A percentile compares a stretch with the other conserved stretches of the same genome.
These are phyloP conservation scores for Apiotrichum gamsii DNA, from an alignment of 1,284 basidiomycete species.

Conservation along the genomic window DNA sequence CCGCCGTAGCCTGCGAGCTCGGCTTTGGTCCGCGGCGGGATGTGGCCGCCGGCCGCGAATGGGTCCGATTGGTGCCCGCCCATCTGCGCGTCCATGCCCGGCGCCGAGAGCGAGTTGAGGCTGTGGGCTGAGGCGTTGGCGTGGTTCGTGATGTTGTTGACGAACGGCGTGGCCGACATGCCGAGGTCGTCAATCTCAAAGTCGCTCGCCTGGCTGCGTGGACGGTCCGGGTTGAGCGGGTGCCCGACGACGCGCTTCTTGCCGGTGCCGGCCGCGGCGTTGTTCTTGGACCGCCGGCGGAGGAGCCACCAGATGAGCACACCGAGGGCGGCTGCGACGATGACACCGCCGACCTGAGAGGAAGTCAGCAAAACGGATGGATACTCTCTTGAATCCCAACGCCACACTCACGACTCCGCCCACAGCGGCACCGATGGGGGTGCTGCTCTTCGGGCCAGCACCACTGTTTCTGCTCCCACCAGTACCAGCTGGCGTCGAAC, in stretches of 20 bases:
- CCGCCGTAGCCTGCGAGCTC: too few relatives aligned
- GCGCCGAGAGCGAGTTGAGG: background rate
- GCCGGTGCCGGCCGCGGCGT: too few relatives aligned
- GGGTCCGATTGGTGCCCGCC: too few relatives aligned
- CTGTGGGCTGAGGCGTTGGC: too few relatives aligned
- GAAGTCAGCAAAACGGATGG: background rate
- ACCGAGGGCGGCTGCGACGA: background rate
- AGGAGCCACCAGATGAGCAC: constrained; percentile 1
- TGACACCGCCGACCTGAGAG: background rate
- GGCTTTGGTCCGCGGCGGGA: too few relatives aligned
- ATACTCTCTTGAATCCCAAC: too few relatives aligned
- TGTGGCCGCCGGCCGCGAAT: too few relatives aligned
- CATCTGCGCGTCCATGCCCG: background rate
- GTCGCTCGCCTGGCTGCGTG: background rate
- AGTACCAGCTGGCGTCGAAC: too few relatives aligned
- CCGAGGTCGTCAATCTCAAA: constrained; percentile 1
- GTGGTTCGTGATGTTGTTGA: background rate
- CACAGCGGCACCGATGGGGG: constrained; percentile 35
- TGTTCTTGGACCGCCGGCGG: background rate
- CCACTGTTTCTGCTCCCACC: background rate
- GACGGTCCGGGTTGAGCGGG: background rate
- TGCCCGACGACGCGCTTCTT: background rate
- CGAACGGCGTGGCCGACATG: background rate
- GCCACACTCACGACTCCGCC: constrained; percentile 39
- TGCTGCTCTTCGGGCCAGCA: constrained; percentile 6